Base-by-base conservation (phyloP, 768 basidiomycete genomes). In the Suillus luteus region DNA sequence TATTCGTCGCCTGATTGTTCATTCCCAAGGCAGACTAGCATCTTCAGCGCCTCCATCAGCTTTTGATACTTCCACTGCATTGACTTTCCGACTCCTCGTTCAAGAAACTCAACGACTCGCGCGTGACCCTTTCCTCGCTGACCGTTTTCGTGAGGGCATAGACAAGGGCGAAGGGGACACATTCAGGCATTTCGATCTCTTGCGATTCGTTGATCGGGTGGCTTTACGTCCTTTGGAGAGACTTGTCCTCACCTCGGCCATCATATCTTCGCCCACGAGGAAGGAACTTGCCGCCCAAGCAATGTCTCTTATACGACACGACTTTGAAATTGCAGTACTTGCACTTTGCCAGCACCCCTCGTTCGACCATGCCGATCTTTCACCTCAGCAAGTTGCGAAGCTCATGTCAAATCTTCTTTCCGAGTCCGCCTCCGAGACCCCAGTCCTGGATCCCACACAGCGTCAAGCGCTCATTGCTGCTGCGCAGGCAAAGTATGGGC, bases 1-100 rank as follows among this genome's bases (percentile, higher is more conserved):
- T 81, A 93, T 99, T 69, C 93, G 96, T 66, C 91, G 96, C 66
- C 90, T 97, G 77, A 93, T 98, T 73, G 87, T 91, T 60, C 92
- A 94, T 69, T 93, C 93, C 27, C 89, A 92, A 77, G 80, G 85
- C 58, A 85, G 92, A 65, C 83, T 91, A 51, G 74, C 85, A 27
- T 81, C 87, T 27, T 77, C 84, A 38, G 80, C 83, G 60, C 80
- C 85, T n/a, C 82, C 86, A 31, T 79, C 90, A 59, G 79, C 85
- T 1, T 88, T 89, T 66, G 92, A 92, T 72, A 78, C 89, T n/a
- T 91, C 91, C 35, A 85, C 86, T 46, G 84, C 89, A 55, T 80
- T 95, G 57, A 91, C 92, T 15, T 93, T 94, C 73, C 90, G 92
- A 44, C 83, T 96, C 22, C 85, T 96, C 31, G 86, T 91, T 38